phyloP scores from a whole-genome alignment of 495 filamentous ascomycete species.

The Cenococcum geophilum region DNA sequence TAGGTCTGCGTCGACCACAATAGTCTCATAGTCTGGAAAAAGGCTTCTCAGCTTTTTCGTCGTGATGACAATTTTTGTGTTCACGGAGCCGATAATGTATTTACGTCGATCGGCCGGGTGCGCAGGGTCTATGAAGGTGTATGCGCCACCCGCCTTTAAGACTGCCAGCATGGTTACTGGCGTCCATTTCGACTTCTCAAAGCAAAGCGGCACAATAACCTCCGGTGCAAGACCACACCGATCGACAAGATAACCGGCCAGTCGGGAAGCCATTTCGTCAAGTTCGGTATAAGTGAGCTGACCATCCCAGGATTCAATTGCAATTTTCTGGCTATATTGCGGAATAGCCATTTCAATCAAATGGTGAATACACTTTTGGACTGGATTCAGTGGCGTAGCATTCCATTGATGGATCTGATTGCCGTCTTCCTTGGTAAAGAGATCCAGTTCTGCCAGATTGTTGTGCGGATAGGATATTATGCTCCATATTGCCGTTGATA shows the following conservation, averaged over 20 bases:
- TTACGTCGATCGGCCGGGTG: conserved; percentile 51
- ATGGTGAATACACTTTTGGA: too few relatives aligned
- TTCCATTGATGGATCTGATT: too few relatives aligned
- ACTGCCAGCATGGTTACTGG: conserved; percentile 40
- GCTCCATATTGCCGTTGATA: too few relatives aligned
- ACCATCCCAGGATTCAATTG: conserved; percentile 26
- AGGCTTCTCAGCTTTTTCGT: too few relatives aligned
- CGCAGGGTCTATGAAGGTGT: conserved; percentile 50
- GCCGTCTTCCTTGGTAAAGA: too few relatives aligned
- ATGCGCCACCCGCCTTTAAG: conserved; percentile 38
- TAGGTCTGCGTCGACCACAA: background rate
- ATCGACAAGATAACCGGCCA: conserved; percentile 16
- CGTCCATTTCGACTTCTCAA: conserved; percentile 47
- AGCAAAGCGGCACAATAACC: conserved; percentile 48
- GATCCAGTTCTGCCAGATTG: too few relatives aligned
- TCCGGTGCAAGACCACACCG: conserved; percentile 44
- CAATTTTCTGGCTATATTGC: too few relatives aligned
- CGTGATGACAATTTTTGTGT: conserved; percentile 44
- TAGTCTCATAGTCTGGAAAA: conserved; percentile 44
- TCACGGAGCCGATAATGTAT: conserved; percentile 48
- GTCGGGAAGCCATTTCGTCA: conserved; percentile 2
- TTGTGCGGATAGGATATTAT: too few relatives aligned
- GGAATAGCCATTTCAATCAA: too few relatives aligned
- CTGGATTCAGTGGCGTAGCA: too few relatives aligned
- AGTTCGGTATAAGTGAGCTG: conserved; percentile 27